Evolutionary conservation across 495 filamentous ascomycete genomes (phyloP), one percentile per base, ranked within the genome.

Genomic region (Penicillium roqueforti): DNA sequence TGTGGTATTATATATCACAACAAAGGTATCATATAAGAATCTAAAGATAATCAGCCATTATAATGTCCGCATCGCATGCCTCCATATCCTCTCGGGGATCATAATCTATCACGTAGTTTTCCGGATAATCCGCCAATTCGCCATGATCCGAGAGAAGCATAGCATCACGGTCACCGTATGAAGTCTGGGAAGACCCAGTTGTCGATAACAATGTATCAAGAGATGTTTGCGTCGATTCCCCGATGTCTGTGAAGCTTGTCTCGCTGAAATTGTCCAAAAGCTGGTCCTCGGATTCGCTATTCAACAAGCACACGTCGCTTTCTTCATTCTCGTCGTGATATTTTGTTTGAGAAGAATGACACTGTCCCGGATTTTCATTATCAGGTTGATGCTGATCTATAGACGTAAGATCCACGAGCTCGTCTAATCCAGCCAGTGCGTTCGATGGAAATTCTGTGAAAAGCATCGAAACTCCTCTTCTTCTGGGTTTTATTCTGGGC

Each of bases 401-500:
- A 1, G 23, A 26, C 8, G 28, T 28, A 10, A 1, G 13, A 28
- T 3, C 0, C 25, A 19, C 20, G 6, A 14, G 6, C 8, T 29
- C 14, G 10, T 52, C 6, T 23, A 4, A 1, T 11, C 7, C 20
- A 18, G 16, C 11, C 6, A 11, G 2, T 37, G 11, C 3, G 4
- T 36, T 10, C 4, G 28, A n/a, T 1, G 3, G 14, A 23, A 6
- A 11, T 10, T 16, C 23, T 13, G 50, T 18, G 3, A 40, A 16
- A 2, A 32, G 1, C 20, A 18, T 23, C 11, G 28, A 39, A 13
- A 9, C 14, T 18, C 13, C 4, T n/a, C 23, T 47, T 55, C 45
- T 39, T 40, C 13, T 37, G 22, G 2, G 20, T 36, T 51, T 58
- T 53, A 4, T 39, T 25, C n/a, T 62, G n/a, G 53, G 47, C 10